Percentiles rank a stretch among this genome's conserved stretches.
Evolutionary conservation across 2,329 filamentous ascomycete genomes (phyloP).

Genomic region (Teratosphaeria pseudoeucalypti): DNA sequence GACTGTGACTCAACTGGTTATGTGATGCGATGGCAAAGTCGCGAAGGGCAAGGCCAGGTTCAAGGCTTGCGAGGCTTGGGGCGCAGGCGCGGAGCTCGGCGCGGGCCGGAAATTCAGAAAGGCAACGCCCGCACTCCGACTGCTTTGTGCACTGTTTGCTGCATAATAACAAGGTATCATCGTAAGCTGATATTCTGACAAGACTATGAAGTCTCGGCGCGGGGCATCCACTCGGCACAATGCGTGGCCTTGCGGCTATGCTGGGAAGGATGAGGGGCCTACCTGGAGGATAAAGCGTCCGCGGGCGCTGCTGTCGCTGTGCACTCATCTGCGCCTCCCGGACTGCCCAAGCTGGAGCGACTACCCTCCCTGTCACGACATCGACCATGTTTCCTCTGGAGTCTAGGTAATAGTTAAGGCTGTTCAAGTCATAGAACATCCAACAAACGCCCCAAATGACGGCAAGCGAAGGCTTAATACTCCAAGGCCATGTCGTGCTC

Average conservation of each 20-base stretch:
- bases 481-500: conserved; percentile 30
- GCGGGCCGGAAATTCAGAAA: neutral
- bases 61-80: neutral
- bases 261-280: neutral
- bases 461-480: conserved; percentile 24
- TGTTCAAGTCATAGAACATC: conserved; percentile 21
- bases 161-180: neutral
- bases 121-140: neutral
- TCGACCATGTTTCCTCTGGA: conserved; percentile 2
- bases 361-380: neutral
- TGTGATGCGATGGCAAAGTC: neutral
- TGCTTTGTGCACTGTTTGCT: neutral
- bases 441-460: conserved; percentile 30
- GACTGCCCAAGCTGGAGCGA: neutral
- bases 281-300: conserved; percentile 3
- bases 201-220: neutral
- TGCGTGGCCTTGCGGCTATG: neutral
- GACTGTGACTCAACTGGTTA: neutral
- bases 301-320: conserved; percentile 1
- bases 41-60: neutral
- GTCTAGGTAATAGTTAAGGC: neutral
- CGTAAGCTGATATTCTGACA: neutral
- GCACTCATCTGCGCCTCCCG: neutral
- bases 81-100: neutral
- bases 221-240: neutral